These are phyloP conservation scores for Nymphaea thermarum DNA, from an alignment of 164 flowering plant genomes.

Conservation along the genomic window DNA sequence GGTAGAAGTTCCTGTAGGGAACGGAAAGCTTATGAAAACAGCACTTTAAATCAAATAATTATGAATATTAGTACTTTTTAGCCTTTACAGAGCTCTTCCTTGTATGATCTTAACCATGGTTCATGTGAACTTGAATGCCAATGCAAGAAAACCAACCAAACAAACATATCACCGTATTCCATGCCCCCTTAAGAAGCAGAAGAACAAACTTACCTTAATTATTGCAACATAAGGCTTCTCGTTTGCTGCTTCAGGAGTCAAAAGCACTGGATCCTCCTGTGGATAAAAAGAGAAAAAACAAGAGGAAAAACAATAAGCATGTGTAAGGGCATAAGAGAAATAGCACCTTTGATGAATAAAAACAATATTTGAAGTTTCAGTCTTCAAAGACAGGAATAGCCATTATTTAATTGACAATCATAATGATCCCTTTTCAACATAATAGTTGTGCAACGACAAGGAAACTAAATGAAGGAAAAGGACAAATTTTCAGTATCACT, in stretches of 20 bases:
- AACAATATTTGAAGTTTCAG: background rate
- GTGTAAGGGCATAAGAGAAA: background rate
- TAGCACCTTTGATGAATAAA: background rate
- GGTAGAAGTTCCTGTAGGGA: no score
- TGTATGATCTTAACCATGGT: no score
- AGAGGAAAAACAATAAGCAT: background rate
- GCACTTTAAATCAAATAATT: no score
- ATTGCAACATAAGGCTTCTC: constrained; percentile 97
- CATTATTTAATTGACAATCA: no score
- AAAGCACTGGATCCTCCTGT: constrained; percentile 89
- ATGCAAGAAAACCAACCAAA: no score
- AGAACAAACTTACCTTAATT: constrained; percentile 49
- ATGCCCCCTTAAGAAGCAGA: no score
- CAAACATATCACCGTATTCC: no score
- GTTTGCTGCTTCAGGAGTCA: constrained; percentile 51
- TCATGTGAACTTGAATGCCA: no score
- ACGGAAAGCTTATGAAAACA: no score
- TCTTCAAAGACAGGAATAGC: background rate
- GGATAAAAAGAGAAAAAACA: constrained; percentile 1
- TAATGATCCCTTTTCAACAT: background rate
- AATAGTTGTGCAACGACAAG: background rate
- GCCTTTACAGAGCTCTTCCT: no score
- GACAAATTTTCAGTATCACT: background rate
- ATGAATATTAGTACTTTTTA: no score
- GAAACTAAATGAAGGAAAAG: background rate